A percentile compares a stretch with the other conserved stretches of the same genome.
Conservation (phyloP, 2,329 filamentous ascomycete genomes). For the Cercospora zeae-maydis region DNA sequence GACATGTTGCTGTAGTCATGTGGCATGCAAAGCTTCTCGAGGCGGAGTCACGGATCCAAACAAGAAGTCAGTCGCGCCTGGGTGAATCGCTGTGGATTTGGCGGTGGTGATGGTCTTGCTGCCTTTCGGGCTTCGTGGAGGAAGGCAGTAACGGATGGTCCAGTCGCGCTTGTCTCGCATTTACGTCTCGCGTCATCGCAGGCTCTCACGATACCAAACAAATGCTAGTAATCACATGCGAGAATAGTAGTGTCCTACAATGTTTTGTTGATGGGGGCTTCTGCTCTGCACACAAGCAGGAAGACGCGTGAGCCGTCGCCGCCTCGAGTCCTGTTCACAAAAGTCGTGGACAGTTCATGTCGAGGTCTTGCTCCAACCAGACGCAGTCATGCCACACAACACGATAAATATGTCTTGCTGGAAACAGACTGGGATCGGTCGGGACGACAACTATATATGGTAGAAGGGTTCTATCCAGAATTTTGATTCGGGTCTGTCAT, state of each 20-base stretch:
- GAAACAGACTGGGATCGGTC: neutral
- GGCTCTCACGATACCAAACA: neutral
- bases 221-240: neutral
- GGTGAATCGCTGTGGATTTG: neutral
- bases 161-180: neutral
- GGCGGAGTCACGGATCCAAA: neutral
- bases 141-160: neutral
- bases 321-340: neutral
- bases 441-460: neutral
- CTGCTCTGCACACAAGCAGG: neutral
- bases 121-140: neutral
- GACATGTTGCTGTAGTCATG: conserved; percentile 24
- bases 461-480: neutral
- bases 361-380: neutral
- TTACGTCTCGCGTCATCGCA: neutral
- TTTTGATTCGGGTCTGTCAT: no score
- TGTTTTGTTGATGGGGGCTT: neutral
- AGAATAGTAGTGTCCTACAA: neutral
- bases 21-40: conserved; percentile 1
- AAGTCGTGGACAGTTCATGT: neutral
- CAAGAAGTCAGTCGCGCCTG: neutral
- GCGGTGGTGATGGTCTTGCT: neutral
- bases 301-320: neutral
- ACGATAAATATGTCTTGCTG: neutral
- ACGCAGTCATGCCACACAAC: neutral